Percentiles rank a stretch among this genome's conserved stretches.
These are phyloP conservation scores for Gossypium australe DNA, from an alignment of 345 rosid genomes.

Conservation along the genomic window DNA sequence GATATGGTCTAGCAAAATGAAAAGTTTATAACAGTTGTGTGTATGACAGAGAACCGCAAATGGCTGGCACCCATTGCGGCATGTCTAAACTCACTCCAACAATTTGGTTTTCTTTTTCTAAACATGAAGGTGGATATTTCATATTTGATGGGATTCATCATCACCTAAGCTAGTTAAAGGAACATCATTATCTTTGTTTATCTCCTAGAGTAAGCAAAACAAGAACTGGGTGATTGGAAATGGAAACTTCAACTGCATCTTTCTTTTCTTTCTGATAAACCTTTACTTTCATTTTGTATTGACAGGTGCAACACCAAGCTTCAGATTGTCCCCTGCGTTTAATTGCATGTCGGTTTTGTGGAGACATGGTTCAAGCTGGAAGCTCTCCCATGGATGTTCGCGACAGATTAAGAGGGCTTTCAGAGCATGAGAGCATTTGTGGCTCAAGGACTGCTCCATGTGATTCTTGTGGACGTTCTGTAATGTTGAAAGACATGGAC, in stretches of 20 bases:
- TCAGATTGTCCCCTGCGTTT: constrained; percentile 66
- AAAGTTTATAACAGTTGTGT: not conserved
- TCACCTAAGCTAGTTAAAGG: not conserved
- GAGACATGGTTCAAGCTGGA: constrained; percentile 95
- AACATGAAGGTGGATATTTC: not conserved
- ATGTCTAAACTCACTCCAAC: not conserved
- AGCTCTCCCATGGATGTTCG: constrained; percentile 57
- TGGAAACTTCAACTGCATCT: not conserved
- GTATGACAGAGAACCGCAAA: not conserved
- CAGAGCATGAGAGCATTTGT: constrained; percentile 88
- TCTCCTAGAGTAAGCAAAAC: not conserved
- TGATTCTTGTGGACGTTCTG: constrained; percentile 89
- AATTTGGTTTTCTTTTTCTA: not conserved
- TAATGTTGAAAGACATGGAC: constrained; percentile 97
- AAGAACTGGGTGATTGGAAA: not conserved
- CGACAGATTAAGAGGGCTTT: constrained; percentile 79
- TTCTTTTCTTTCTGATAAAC: not conserved
- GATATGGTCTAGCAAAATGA: not conserved
- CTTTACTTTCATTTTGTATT: constrained; percentile 6
- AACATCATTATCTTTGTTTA: not conserved
- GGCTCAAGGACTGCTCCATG: constrained; percentile 95
- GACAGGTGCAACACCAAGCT: constrained; percentile 75
- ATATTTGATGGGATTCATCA: not conserved
- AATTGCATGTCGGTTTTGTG: constrained; percentile 76
- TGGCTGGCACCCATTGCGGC: not conserved